Evolutionary conservation across 768 basidiomycete species (phyloP).

Genomic region (Rhizopogon vinicolor): DNA sequence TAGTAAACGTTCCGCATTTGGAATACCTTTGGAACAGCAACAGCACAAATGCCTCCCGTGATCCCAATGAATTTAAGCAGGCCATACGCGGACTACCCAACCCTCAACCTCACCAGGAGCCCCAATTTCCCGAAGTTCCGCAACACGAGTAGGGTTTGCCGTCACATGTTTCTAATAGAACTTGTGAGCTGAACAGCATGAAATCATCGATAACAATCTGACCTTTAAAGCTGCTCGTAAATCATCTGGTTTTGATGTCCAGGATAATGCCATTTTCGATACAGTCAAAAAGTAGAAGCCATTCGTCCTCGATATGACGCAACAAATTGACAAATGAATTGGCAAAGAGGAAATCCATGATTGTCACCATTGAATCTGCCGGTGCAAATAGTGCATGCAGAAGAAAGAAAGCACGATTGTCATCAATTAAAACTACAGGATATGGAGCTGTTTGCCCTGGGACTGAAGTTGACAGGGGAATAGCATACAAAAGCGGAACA

Average conservation of each 20-base stretch:
- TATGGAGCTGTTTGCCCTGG: too few relatives aligned
- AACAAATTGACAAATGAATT: too few relatives aligned
- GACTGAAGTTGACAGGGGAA: too few relatives aligned
- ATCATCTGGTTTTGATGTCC: background rate
- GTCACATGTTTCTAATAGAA: conserved; percentile 2
- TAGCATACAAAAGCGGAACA: background rate
- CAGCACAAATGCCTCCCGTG: conserved; percentile 1
- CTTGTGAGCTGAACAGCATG: background rate
- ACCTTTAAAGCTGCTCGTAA: conserved; percentile 1
- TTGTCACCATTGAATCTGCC: too few relatives aligned
- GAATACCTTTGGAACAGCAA: conserved; percentile 1
- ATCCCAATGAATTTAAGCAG: background rate
- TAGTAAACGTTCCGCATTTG: conserved; percentile 4
- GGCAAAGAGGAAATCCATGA: too few relatives aligned
- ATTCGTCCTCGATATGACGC: too few relatives aligned
- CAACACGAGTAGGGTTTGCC: conserved; percentile 6
- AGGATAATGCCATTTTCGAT: conserved; percentile 6
- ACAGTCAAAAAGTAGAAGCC: too few relatives aligned
- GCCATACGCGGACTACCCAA: conserved; percentile 4
- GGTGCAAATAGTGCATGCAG: too few relatives aligned
- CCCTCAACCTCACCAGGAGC: background rate
- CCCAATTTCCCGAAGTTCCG: conserved; percentile 3
- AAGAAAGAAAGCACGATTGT: too few relatives aligned
- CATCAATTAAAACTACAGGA: too few relatives aligned
- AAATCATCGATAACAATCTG: background rate